Evolutionary conservation across 441 rosid species (phyloP), one percentile per base, ranked within the genome.

Genomic region (Gossypium schwendimanii): DNA sequence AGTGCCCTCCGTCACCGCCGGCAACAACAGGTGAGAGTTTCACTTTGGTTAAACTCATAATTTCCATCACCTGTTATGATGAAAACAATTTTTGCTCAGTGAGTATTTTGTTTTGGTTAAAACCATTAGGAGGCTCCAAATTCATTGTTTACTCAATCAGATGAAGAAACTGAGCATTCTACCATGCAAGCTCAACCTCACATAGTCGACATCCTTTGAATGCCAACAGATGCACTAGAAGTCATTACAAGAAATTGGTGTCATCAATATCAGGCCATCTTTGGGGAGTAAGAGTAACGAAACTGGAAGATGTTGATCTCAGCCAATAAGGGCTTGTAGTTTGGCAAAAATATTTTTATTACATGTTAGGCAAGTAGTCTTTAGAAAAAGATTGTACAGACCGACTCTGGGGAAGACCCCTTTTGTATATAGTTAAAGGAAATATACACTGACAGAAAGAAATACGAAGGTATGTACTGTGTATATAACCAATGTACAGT

Each of bases 131-230:
- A 74, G 73, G 76, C 85, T 2, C 67, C 80, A 17, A 50, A 78
- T 62, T 72, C 81, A 1, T 76, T 74, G 10, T 69, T 28, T n/a
- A 71, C 62, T 74, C 81, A 83, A 75, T 84, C 87, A 20, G 93
- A 88, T 17, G 95, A 90, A 58, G 97, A 91, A 85, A 70, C 88
- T 26, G 89, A 89, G 63, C 63, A 76, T 6, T 54, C 81, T 15
- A 67, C 50, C 17, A 17, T 39, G 58, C 82, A 84, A 76, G 79
- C 84, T 6, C 83, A 65, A 53, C 73, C 80, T 72, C 81, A 83
- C 33, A 71, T 83, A 23, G 77, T 86, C 73, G 81, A 81, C 65
- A 74, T 80, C 52, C 76, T 45, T 47, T 83, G 79, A 76, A 6
- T 39, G 57, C 31, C 41, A 14, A 65, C 23, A 65, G 31, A 28